Evolutionary conservation across 306 rosid genomes (phyloP), one percentile per base, ranked within the genome.

Genomic region (Cercis canadensis): DNA sequence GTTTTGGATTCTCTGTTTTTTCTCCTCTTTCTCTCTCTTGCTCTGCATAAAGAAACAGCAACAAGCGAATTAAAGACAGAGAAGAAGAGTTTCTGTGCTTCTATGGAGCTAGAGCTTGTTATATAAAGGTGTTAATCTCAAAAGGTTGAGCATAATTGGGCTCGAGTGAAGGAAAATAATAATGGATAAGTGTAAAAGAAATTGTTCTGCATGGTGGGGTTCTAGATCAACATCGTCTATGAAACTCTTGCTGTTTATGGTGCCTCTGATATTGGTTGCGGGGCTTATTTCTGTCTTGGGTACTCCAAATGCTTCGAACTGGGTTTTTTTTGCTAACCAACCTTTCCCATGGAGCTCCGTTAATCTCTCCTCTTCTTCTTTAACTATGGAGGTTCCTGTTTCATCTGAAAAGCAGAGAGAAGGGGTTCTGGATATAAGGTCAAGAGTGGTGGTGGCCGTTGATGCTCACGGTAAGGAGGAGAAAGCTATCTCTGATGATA

Each of bases 281-380:
- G 96, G 86, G 72, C 58, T 90, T 62, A 29, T 89, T 68, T 80
- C 79, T 50, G 2, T 89, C 15, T 54, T 80, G 68, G 89, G 91
- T 78, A 24, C 29, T 24, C 92, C 94, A 5, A 74, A 36, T 8
- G 69, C 82, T 8, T 74, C 83, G 5, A 62, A 17, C 50, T 86
- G 85, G 90, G 57, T 14, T 65, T 50, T 17, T 43, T 34, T 63
- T 11, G 47, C 63, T 4, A 68, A 45, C 21, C 36, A 70, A 33
- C 61, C 80, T 49, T 67, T 71, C 21, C 24, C 44, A 9, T 75
- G 57, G 60, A 65, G 5, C 74, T 80, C 83, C 50, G 32, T 49
- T 40, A 29, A 66, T 16, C 29, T 69, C 29, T 49, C 78, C 49
- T 37, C 78, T 41, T 24, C 77, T 51, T 49, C 70, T n/a, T 17